Percentiles rank a stretch among this genome's conserved stretches.
Conservation (phyloP, 2,329 filamentous ascomycete species). For the Aureobasidium musti region DNA sequence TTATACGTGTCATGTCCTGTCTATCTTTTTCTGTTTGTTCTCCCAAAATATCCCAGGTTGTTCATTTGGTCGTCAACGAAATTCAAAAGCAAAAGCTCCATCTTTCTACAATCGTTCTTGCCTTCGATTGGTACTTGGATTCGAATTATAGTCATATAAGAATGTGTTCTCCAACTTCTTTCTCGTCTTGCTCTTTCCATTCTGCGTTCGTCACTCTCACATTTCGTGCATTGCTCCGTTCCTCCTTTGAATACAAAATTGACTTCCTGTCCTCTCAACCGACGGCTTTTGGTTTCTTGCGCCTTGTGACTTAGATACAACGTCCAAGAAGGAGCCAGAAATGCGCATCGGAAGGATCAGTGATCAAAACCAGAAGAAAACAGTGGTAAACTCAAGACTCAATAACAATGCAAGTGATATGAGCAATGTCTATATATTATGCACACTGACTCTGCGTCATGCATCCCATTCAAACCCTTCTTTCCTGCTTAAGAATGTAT, state of each 20-base stretch:
- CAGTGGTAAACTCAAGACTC: background rate
- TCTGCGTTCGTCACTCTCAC: too few relatives aligned
- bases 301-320: background rate
- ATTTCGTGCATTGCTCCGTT: too few relatives aligned
- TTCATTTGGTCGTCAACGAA: constrained; percentile 4
- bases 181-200: background rate
- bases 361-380: background rate
- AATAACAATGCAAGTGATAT: background rate
- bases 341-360: background rate
- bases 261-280: too few relatives aligned
- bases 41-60: constrained; percentile 20
- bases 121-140: background rate
- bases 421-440: constrained; percentile 1
- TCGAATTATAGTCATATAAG: background rate
- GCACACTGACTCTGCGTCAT: background rate
- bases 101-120: background rate
- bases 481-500: background rate
- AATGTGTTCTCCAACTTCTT: too few relatives aligned
- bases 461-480: background rate
- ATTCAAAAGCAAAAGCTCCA: constrained; percentile 10
- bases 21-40: background rate
- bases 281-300: too few relatives aligned
- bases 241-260: too few relatives aligned
- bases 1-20: constrained; percentile 7
- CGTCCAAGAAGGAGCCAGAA: too few relatives aligned